Percentiles rank a stretch among this genome's conserved stretches.
Evolutionary conservation across 805 yeast species (phyloP).

Genomic region (Myxozyma udenii): DNA sequence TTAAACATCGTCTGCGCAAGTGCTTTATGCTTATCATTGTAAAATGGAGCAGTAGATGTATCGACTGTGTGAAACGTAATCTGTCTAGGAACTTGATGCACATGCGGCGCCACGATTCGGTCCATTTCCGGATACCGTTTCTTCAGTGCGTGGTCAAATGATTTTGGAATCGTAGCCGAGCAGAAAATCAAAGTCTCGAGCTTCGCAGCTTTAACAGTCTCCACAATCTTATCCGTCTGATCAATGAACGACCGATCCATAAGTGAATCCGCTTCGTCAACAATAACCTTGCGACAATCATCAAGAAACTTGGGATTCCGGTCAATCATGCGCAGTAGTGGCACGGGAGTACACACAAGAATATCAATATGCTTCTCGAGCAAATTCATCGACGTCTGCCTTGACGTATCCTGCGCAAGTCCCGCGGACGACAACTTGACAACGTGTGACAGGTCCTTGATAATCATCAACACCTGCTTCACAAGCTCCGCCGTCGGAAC

Average conservation of each 20-base stretch:
- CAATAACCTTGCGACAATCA: constrained; percentile 48
- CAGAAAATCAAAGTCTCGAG: constrained; percentile 68
- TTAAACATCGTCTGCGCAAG: constrained; percentile 86
- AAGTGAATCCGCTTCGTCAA: constrained; percentile 93
- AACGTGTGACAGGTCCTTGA: constrained; percentile 29
- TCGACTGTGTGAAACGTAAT: constrained; percentile 73
- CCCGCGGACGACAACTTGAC: constrained; percentile 35
- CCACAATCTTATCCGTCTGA: constrained; percentile 50
- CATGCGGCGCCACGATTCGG: constrained; percentile 70
- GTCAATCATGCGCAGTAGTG: constrained; percentile 34
- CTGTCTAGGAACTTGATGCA: constrained; percentile 79
- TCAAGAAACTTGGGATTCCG: constrained; percentile 41
- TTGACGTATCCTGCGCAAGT: constrained; percentile 20
- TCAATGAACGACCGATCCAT: constrained; percentile 73
- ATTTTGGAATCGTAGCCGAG: constrained; percentile 86
- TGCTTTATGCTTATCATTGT: constrained; percentile 79
- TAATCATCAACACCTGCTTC: constrained; percentile 62
- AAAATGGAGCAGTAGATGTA: constrained; percentile 72
- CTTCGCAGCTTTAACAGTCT: constrained; percentile 30
- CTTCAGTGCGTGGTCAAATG: constrained; percentile 61
- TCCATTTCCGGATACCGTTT: constrained; percentile 62
- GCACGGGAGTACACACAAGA: constrained; percentile 73
- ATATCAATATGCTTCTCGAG: constrained; percentile 61
- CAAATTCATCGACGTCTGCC: constrained; percentile 20
- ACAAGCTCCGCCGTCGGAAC: constrained; percentile 90